phyloP scores from a whole-genome alignment of 768 basidiomycete genomes.

The Peribolospora baueri region DNA sequence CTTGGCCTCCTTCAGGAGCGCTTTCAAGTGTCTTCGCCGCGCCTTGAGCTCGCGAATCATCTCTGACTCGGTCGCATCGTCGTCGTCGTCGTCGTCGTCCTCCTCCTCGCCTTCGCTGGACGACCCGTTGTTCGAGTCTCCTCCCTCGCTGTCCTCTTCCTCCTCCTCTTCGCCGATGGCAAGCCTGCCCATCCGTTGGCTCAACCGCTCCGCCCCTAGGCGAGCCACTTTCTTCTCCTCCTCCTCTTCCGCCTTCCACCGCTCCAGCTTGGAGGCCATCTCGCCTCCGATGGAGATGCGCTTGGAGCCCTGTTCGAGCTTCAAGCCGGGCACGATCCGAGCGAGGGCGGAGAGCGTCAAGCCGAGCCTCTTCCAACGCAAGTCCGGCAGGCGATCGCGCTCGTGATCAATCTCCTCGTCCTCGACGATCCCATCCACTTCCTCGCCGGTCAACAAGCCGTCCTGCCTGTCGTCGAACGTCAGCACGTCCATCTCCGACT shows the following conservation, averaged over 20 bases:
- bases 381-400: slow-evolving; percentile 23
- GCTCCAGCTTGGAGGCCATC: slow-evolving; percentile 40
- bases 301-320: slow-evolving; percentile 22
- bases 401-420: slow-evolving; percentile 28
- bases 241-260: slow-evolving; percentile 48
- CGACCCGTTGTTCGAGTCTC: too few relatives aligned
- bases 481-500: slow-evolving; percentile 53
- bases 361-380: slow-evolving; percentile 51
- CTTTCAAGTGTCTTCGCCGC: too few relatives aligned
- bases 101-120: slow-evolving; percentile 24
- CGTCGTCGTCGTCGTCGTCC: slow-evolving; percentile 28
- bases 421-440: slow-evolving; percentile 55
- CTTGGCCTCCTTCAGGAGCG: slow-evolving; percentile 45
- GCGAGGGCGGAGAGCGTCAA: slow-evolving; percentile 46
- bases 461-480: slow-evolving; percentile 19
- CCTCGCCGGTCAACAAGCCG: slow-evolving; percentile 13
- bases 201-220: slow-evolving; percentile 30
- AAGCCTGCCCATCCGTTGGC: slow-evolving; percentile 22
- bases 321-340: slow-evolving; percentile 47
- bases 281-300: slow-evolving; percentile 24
- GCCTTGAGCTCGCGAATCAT: slow-evolving; percentile 22
- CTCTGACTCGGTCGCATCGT: slow-evolving; percentile 11
- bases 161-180: slow-evolving; percentile 11
- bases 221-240: slow-evolving; percentile 44
- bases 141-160: slow-evolving; percentile 4